Evolutionary conservation across 164 flowering plant species (phyloP), one percentile per base, ranked within the genome.

Genomic region (Kalanchoe fedtschenkoi): DNA sequence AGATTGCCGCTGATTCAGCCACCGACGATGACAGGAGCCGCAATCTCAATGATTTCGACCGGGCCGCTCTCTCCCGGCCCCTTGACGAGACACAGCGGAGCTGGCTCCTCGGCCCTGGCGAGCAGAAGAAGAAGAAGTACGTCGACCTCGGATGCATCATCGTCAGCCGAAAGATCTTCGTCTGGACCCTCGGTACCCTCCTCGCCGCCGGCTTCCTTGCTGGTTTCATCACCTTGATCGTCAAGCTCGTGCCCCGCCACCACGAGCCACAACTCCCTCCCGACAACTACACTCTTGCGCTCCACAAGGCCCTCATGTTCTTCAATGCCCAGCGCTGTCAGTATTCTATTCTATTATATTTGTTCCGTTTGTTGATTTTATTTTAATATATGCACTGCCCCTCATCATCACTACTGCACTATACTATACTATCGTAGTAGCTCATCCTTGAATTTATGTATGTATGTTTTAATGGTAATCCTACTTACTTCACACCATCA

Each of bases 1-100:
- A 92, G 81, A 89, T 89, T 17, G 79, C 87, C 1, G 83, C 87
- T 8, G 98, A 89, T 56, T 89, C 98, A 1, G 95, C 97, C 14
- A 90, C 98, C 2, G 98, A 92, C 75, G 98, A 92, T 54, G 98
- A 92, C 39, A 73, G 97, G 55, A 90, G 96, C 70, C 70, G 97
- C 39, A 92, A 90, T 64, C 80, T 92, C 1, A 75, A 83, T 56
- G 98, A 93, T 47, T 77, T 81, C 61, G 98, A 93, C 71, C 60
- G 89, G 57, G 98, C 90, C 3, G 98, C 98, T 7, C 78, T 90
- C 26, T 87, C 92, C 0, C 75, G 97, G 29, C 90, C 86, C 1
- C 71, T 91, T 4, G 98, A 91, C 34, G 98, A 91, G 73, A 91
- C 96, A 1, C 96, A 91, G 73, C 98, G 87, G 76, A 89, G 96